Base-by-base conservation (phyloP, 768 basidiomycete species). In the Tephrocybe sp. region DNA sequence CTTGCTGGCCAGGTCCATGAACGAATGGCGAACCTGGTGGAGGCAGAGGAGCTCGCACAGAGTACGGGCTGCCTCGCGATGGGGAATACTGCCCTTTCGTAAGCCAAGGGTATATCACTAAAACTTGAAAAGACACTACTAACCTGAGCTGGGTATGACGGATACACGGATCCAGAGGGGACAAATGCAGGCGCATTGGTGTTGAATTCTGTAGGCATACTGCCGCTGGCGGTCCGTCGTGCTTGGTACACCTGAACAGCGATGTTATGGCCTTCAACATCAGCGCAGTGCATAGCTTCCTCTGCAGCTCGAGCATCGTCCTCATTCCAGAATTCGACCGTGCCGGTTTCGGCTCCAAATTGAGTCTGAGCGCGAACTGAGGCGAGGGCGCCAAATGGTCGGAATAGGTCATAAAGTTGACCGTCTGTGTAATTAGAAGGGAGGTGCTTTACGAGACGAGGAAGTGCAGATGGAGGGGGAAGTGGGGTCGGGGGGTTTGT, bases 1-100 rank as follows among this genome's bases (percentile, higher is more conserved):
- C 89, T 65, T 92, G 91, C 64, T 94, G 92, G 3, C 92, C 92
- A 10, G 92, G 92, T 9, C 92, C 91, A 65, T 92, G 90, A 7
- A 90, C 74, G 61, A 92, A 92, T 2, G 74, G 68, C 12, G 77
- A 67, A 17, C 72, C 66, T 31, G 77, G 67, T 10, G 50, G 35
- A 49, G 73, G 76, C 16, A 77, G 58, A 26, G 80, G 68, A 40
- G 71, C 68, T 52, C 74, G 65, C 38, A 67, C 69, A 39, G 68
- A 74, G 57, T 74, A 82, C 12, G 79, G 80, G 60, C 71, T 74
- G 20, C 68, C 71, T 54, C 82, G 82, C 6, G 87, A 85, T 48
- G 87, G 85, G 38, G 86, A 87, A 70, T 90, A 88, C 57, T 62
- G 45, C 14, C 16, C 19, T 22, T 22, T 5, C 9, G 23, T 47